phyloP scores from a whole-genome alignment of 208 protist genomes.

The Porcisia hertigi region DNA sequence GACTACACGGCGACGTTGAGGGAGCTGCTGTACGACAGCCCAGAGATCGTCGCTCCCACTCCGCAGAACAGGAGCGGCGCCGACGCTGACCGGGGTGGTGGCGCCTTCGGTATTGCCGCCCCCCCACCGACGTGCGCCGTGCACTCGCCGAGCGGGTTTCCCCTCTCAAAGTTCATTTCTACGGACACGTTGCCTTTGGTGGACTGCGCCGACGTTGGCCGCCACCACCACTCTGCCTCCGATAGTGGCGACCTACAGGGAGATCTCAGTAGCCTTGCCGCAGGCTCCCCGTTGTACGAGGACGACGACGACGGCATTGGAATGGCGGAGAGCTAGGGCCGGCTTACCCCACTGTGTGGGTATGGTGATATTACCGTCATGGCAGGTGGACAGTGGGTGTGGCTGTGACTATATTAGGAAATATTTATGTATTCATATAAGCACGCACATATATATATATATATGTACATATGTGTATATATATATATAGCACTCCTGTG shows the following conservation, averaged over 20 bases:
- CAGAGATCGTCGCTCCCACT: neutral
- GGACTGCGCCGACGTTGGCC: neutral
- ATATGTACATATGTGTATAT: too few species aligned
- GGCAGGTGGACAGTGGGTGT: too few species aligned
- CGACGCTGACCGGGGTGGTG: neutral
- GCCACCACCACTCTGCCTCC: neutral
- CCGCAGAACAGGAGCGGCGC: neutral
- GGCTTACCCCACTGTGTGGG: too few species aligned
- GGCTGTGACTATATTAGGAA: too few species aligned
- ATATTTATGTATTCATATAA: too few species aligned
- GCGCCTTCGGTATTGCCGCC: neutral
- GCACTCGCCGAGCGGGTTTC: conserved; percentile 15
- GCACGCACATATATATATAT: too few species aligned
- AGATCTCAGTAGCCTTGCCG: neutral
- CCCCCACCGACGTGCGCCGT: conserved; percentile 18
- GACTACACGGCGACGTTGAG: neutral
- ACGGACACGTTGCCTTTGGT: neutral
- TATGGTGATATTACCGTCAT: too few species aligned
- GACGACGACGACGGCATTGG: conserved; percentile 19
- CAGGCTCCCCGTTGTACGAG: conserved; percentile 8
- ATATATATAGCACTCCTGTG: too few species aligned
- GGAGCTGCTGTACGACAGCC: neutral
- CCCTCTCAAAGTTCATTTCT: conserved; percentile 19
- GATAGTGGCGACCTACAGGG: neutral
- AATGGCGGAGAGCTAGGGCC: too few species aligned